Percentiles rank a stretch among this genome's conserved stretches.
phyloP scores from a whole-genome alignment of 495 filamentous ascomycete genomes.

The Aspergillus homomorphus region DNA sequence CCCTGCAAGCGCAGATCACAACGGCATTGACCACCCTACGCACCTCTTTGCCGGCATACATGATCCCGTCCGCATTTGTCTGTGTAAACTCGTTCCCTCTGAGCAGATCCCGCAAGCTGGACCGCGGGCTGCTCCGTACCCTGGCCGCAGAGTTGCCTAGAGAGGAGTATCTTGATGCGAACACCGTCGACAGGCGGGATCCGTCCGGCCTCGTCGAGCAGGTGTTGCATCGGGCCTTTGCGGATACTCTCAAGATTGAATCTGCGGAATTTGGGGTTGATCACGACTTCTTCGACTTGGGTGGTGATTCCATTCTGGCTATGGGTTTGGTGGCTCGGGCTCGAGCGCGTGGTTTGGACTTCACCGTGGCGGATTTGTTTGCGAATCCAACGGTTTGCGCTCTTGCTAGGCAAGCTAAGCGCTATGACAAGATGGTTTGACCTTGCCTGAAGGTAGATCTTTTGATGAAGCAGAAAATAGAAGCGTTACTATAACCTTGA shows the following conservation, averaged over 20 bases:
- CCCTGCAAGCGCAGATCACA: background rate
- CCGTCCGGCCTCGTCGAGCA: background rate
- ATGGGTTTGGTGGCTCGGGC: constrained; percentile 49
- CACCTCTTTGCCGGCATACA: background rate
- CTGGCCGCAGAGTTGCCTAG: background rate
- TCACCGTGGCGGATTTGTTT: constrained; percentile 29
- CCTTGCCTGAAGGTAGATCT: too few relatives aligned
- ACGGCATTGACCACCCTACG: background rate
- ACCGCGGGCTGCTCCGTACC: background rate
- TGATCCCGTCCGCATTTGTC: background rate
- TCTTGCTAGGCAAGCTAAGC: too few relatives aligned
- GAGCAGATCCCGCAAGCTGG: background rate
- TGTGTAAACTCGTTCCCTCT: background rate
- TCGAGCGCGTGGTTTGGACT: constrained; percentile 19
- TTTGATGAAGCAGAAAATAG: too few relatives aligned
- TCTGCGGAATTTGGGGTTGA: constrained; percentile 8
- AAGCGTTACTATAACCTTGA: too few relatives aligned
- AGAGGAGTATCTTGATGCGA: background rate
- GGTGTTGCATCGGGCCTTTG: background rate
- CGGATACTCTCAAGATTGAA: background rate
- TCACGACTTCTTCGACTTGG: constrained; percentile 52
- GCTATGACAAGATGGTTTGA: too few relatives aligned
- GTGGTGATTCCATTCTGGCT: constrained; percentile 52
- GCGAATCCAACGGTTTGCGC: background rate
- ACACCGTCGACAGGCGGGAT: background rate